Percentiles rank a stretch among this genome's conserved stretches.
Conservation (phyloP, 129 eudicot genomes). For the Sambucus nigra region DNA sequence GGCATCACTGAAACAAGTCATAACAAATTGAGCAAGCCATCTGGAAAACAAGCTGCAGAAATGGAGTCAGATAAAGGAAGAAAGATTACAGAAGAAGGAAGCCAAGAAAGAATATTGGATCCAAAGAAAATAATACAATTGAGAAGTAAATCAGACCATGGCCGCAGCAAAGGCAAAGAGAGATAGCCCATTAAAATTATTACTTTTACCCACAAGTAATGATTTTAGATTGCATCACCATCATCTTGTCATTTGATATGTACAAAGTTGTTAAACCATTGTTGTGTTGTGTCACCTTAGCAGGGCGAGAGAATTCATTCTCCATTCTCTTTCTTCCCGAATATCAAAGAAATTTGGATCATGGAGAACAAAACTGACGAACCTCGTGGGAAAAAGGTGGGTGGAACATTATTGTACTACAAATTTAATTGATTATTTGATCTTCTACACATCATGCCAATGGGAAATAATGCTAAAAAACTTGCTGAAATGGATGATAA, state of each 20-base stretch:
- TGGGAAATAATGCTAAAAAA: not conserved
- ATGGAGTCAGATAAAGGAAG: conserved; percentile 15
- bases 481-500: not conserved
- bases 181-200: not conserved
- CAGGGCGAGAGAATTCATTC: too few species aligned
- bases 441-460: not conserved
- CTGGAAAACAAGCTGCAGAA: conserved; percentile 20
- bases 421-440: conserved; percentile 3
- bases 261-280: not conserved
- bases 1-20: conserved; percentile 15
- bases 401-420: not conserved
- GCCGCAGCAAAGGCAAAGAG: conserved; percentile 19
- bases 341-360: not conserved
- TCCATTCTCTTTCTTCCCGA: not conserved
- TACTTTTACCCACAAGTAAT: not conserved
- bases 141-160: conserved; percentile 27
- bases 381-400: not conserved
- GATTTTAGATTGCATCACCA: not conserved
- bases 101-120: conserved; percentile 5
- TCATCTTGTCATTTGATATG: not conserved
- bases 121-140: conserved; percentile 18
- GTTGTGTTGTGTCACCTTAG: not conserved
- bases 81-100: conserved; percentile 30
- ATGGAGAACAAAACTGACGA: not conserved
- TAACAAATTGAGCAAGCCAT: conserved; percentile 3